Conservation (phyloP, 2,329 filamentous ascomycete genomes). For the Calonectria henricotiae region DNA sequence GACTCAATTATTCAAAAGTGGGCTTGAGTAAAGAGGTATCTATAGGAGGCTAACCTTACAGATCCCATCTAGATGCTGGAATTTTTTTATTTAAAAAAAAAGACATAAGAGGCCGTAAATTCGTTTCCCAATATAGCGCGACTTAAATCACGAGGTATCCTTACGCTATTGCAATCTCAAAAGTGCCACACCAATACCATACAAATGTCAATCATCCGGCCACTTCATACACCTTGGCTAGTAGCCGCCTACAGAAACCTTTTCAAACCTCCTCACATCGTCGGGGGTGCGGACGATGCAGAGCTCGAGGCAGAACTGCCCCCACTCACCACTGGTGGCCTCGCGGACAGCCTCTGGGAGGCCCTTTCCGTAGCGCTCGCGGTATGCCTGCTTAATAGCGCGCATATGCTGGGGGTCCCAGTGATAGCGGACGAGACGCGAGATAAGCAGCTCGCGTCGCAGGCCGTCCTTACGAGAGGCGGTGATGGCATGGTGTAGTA, state of each 20-base stretch:
- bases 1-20: slow-evolving; percentile 23
- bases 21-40: slow-evolving; percentile 37
- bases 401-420: slow-evolving; percentile 91
- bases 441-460: slow-evolving; percentile 89
- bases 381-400: slow-evolving; percentile 85
- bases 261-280: slow-evolving; percentile 71
- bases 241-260: slow-evolving; percentile 49
- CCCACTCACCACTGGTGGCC: slow-evolving; percentile 83
- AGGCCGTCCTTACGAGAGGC: slow-evolving; percentile 80
- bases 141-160: slow-evolving; percentile 21
- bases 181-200: slow-evolving; percentile 20
- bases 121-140: slow-evolving; percentile 25
- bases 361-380: slow-evolving; percentile 81
- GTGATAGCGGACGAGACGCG: slow-evolving; percentile 88
- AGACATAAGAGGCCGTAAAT: slow-evolving; percentile 30
- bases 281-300: slow-evolving; percentile 76
- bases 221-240: slow-evolving; percentile 5
- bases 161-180: slow-evolving; percentile 30
- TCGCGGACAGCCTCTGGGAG: slow-evolving; percentile 86
- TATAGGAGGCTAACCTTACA: slow-evolving; percentile 33
- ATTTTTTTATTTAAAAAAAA: slow-evolving; percentile 18
- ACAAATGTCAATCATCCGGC: not conserved
- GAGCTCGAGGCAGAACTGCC: slow-evolving; percentile 81
- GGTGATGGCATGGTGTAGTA: slow-evolving; percentile 91
- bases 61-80: slow-evolving; percentile 31